phyloP scores from a whole-genome alignment of 192 early-diverging fungal species.

The Mortierella hygrophila region DNA sequence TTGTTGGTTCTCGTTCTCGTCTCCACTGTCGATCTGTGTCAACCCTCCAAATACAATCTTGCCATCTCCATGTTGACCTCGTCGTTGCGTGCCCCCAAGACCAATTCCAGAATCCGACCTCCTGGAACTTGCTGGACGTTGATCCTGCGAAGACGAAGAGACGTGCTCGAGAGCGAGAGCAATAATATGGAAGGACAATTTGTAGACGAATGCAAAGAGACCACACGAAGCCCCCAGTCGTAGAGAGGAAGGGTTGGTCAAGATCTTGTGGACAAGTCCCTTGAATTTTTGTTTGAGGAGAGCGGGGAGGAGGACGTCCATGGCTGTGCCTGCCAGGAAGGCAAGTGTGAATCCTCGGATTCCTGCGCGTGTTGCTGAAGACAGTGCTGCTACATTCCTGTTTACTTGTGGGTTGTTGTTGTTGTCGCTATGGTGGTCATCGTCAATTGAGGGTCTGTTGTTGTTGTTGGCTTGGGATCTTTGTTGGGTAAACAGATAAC shows the following conservation, averaged over 20 bases:
- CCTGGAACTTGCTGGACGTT: background rate
- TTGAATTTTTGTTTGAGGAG: conserved; percentile 12
- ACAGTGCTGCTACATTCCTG: background rate
- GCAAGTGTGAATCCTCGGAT: conserved; percentile 28
- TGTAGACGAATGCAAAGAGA: conserved; percentile 23
- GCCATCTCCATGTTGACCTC: background rate
- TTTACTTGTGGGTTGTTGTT: background rate
- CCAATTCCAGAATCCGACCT: background rate
- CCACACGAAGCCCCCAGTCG: conserved; percentile 11
- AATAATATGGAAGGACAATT: conserved; percentile 12
- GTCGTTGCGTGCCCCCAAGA: background rate
- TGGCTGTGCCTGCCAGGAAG: conserved; percentile 12
- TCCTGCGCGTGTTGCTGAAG: conserved; percentile 28
- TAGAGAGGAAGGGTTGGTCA: background rate
- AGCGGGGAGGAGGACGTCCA: conserved; percentile 17
- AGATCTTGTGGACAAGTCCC: background rate
- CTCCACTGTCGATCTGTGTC: background rate
- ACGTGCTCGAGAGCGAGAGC: background rate
- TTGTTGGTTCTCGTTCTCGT: background rate
- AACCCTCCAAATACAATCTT: background rate
- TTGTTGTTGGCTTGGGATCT: background rate
- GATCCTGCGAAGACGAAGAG: background rate
- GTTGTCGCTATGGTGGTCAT: background rate
- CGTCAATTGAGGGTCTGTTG: no score
- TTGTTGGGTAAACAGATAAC: background rate